Evolutionary conservation across 805 yeast genomes (phyloP).

Genomic region (Saccharomycopsis vini): DNA sequence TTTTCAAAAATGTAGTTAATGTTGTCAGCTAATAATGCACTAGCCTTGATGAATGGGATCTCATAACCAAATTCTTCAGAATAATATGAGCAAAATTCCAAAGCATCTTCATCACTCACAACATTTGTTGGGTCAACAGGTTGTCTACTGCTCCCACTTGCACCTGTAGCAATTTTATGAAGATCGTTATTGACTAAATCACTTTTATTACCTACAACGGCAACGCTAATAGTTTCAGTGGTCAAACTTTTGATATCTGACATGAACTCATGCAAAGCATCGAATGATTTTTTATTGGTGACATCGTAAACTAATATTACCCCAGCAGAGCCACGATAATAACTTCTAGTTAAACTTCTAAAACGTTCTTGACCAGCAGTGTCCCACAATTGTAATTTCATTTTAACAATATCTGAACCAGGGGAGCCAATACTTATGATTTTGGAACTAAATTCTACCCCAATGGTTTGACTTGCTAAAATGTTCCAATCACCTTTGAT

Average conservation of each 20-base stretch:
- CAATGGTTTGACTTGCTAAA: slow-evolving; percentile 30
- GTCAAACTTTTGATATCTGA: slow-evolving; percentile 27
- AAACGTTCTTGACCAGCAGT: slow-evolving; percentile 33
- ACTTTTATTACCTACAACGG: slow-evolving; percentile 30
- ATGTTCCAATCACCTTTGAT: slow-evolving; percentile 25
- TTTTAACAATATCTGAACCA: slow-evolving; percentile 14
- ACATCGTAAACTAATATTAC: slow-evolving; percentile 30
- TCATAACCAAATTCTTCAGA: slow-evolving; percentile 23
- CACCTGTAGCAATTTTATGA: neutral
- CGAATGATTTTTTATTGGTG: slow-evolving; percentile 22
- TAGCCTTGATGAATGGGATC: slow-evolving; percentile 31
- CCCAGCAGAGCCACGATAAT: slow-evolving; percentile 32
- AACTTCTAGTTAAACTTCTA: slow-evolving; percentile 30
- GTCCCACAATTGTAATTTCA: slow-evolving; percentile 31
- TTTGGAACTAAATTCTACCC: slow-evolving; percentile 32
- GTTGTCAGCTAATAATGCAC: slow-evolving; percentile 35
- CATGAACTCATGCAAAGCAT: slow-evolving; percentile 26
- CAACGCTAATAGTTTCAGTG: slow-evolving; percentile 22
- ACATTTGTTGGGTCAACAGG: slow-evolving; percentile 24
- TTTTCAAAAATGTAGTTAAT: slow-evolving; percentile 33
- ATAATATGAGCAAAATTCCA: slow-evolving; percentile 26
- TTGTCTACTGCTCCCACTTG: neutral
- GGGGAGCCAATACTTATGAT: slow-evolving; percentile 21
- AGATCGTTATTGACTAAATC: slow-evolving; percentile 21
- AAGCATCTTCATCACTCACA: slow-evolving; percentile 29